These are phyloP conservation scores for Dendrobium nobile DNA, from an alignment of 106 monocot species.

Conservation along the genomic window DNA sequence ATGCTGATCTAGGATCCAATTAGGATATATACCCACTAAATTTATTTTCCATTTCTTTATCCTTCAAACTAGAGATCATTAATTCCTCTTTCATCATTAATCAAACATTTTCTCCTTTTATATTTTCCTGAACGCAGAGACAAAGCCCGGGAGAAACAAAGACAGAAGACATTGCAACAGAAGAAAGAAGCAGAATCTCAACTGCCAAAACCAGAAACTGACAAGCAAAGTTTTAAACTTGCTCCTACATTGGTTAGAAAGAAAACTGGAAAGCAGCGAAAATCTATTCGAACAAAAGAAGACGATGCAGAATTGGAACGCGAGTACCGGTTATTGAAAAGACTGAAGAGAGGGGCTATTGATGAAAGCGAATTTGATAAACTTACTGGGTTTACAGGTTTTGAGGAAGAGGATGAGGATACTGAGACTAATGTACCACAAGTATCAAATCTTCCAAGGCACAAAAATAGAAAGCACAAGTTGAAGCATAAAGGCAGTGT, in stretches of 20 bases:
- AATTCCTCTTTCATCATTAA: too few species aligned
- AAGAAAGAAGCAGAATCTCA: constrained; percentile 27
- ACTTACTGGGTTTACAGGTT: constrained; percentile 48
- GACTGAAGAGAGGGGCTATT: constrained; percentile 71
- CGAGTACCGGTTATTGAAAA: constrained; percentile 87
- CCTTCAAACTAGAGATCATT: too few species aligned
- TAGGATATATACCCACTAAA: too few species aligned
- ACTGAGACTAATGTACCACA: not conserved
- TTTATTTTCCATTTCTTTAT: too few species aligned
- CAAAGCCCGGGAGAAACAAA: constrained; percentile 80
- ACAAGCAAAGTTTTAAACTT: not conserved
- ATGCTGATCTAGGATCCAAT: too few species aligned
- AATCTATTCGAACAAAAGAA: constrained; percentile 64
- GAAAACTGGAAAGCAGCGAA: constrained; percentile 81
- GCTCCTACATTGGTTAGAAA: constrained; percentile 34
- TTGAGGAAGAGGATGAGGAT: constrained; percentile 13
- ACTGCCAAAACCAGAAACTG: constrained; percentile 28
- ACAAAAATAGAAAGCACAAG: not conserved
- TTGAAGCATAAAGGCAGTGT: not conserved
- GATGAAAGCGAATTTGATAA: constrained; percentile 85
- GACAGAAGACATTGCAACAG: constrained; percentile 40
- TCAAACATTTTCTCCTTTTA: not conserved
- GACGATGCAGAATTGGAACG: constrained; percentile 71
- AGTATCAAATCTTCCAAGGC: not conserved
- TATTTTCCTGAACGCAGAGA: constrained; percentile 32